Percentiles rank a stretch among this genome's conserved stretches.
phyloP scores from a whole-genome alignment of 495 filamentous ascomycete genomes.

The Aeminium ludgeri region DNA sequence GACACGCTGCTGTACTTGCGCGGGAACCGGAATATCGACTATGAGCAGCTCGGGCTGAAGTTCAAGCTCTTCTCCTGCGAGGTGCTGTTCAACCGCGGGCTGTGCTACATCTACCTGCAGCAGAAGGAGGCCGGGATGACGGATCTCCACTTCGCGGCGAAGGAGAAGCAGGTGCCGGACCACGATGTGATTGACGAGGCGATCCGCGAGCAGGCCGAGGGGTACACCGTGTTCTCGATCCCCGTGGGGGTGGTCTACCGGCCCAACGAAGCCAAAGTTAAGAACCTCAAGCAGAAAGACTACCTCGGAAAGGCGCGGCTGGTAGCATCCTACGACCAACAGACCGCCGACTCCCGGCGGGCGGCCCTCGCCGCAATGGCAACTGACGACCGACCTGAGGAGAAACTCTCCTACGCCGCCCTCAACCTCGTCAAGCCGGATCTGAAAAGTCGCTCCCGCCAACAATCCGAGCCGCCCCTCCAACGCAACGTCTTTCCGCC shows the following conservation, averaged over 20 bases:
- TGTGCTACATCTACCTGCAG: slow-evolving; percentile 94
- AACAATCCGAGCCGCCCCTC: slow-evolving; percentile 74
- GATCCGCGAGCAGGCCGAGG: slow-evolving; percentile 82
- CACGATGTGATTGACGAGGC: slow-evolving; percentile 98
- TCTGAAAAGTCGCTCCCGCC: slow-evolving; percentile 52
- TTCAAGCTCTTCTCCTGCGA: slow-evolving; percentile 97
- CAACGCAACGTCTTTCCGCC: slow-evolving; percentile 84
- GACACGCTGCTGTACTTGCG: slow-evolving; percentile 89
- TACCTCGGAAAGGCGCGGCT: slow-evolving; percentile 89
- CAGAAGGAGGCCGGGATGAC: slow-evolving; percentile 79
- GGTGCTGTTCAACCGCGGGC: slow-evolving; percentile 90
- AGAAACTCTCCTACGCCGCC: slow-evolving; percentile 75
- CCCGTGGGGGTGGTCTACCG: slow-evolving; percentile 89
- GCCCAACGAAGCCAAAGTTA: slow-evolving; percentile 93
- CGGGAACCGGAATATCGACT: slow-evolving; percentile 94
- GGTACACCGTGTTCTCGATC: slow-evolving; percentile 98
- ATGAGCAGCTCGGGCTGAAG: slow-evolving; percentile 86
- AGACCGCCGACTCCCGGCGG: slow-evolving; percentile 18
- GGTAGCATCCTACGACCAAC: slow-evolving; percentile 68
- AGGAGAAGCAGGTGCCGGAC: slow-evolving; percentile 87
- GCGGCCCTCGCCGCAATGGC: slow-evolving; percentile 23
- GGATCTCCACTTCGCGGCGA: slow-evolving; percentile 81
- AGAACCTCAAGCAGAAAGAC: slow-evolving; percentile 91
- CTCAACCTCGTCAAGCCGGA: slow-evolving; percentile 79
- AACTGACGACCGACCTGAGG: slow-evolving; percentile 56